Evolutionary conservation across 2,329 filamentous ascomycete species (phyloP), one percentile per base, ranked within the genome.

Genomic region (Penicillium italicum): DNA sequence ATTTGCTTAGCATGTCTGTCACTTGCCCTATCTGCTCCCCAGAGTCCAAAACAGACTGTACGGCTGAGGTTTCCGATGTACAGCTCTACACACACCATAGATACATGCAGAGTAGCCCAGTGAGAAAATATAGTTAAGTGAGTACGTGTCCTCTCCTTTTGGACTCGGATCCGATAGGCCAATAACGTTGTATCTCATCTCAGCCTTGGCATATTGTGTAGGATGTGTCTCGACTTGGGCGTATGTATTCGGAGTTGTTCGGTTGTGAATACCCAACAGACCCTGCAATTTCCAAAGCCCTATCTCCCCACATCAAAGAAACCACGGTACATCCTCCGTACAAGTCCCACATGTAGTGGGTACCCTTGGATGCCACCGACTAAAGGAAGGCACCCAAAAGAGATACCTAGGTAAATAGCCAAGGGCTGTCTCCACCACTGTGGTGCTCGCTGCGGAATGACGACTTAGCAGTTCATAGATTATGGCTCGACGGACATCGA

Each of bases 341-440:
- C 2, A 22, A 37, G 30, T 46, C 18, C 22, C 22, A 3, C 49
- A 12, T 37, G 22, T 18, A 20, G 30, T 30, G 37, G 20, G 12
- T 31, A 20, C 5, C 12, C 4, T 16, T 16, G 8, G 9, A 28
- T 26, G 11, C 8, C 10, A 47, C 18, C 22, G 12, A 28, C 44
- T 11, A 49, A 53, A 44, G 44, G 44, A 43, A 48, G 50, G 26
- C 30, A 34, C 43, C 24, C 41, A 40, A 54, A 43, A 40, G 24
- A 44, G 40, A 41, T n/a, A n/a, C n/a, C n/a, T n/a, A n/a, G n/a
- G n/a, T n/a, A 45, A 30, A 10, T 4, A 14, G 20, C 40, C 20
- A 38, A 44, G 33, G 24, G 18, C 9, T 22, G 30, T 40, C 34
- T 24, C 47, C 47, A 45, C 40, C 24, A 51, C 14, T 33, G 22